Evolutionary conservation across 192 early-diverging fungal genomes (phyloP).

Genomic region (Irineochytrium annulatum): DNA sequence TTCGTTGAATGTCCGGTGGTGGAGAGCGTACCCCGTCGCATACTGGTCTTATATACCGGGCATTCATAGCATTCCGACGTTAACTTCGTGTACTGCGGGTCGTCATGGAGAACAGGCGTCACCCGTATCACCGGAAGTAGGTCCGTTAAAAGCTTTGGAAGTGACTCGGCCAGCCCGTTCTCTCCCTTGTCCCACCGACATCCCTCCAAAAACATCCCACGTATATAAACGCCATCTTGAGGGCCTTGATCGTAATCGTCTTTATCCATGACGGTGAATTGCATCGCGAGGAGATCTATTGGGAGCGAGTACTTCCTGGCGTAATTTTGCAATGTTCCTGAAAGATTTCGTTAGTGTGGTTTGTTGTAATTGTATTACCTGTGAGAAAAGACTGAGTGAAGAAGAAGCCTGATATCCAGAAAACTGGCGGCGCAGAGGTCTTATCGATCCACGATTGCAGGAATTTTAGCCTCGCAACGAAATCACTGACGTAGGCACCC

Average conservation of each 20-base stretch:
- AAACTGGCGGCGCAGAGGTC: conserved; percentile 44
- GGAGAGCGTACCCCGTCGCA: conserved; percentile 52
- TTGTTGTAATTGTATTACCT: conserved; percentile 18
- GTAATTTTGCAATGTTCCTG: conserved; percentile 61
- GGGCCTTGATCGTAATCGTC: conserved; percentile 36
- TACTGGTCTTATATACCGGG: conserved; percentile 60
- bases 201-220: conserved; percentile 55
- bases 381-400: conserved; percentile 64
- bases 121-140: conserved; percentile 52
- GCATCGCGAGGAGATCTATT: conserved; percentile 54
- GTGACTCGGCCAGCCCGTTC: conserved; percentile 43
- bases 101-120: conserved; percentile 43
- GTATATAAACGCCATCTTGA: conserved; percentile 52
- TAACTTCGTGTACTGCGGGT: conserved; percentile 28
- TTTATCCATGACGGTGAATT: conserved; percentile 46
- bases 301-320: conserved; percentile 60
- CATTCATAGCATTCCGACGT: conserved; percentile 46
- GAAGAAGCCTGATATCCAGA: conserved; percentile 65
- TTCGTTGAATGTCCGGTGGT: conserved; percentile 63
- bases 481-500: conserved; percentile 52
- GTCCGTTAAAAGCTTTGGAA: conserved; percentile 50
- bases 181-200: conserved; percentile 51
- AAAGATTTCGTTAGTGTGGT: background rate
- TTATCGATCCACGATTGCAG: conserved; percentile 53
- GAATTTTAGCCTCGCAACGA: conserved; percentile 51